Percentiles rank a stretch among this genome's conserved stretches.
Evolutionary conservation across 139 green algal genomes (phyloP).

Genomic region (Nannochloris sp.): DNA sequence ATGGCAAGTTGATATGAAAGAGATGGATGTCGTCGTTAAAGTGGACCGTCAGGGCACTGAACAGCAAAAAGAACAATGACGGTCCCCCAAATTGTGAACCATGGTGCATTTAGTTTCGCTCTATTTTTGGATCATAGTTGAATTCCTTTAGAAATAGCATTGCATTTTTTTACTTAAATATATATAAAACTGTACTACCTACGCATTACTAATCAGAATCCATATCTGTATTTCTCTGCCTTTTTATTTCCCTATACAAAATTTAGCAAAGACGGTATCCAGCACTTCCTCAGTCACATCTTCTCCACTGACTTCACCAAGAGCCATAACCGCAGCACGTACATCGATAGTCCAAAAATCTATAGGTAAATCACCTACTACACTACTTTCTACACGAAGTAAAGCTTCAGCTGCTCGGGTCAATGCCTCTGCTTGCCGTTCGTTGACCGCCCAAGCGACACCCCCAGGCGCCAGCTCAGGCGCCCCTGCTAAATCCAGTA

Average conservation of each 20-base stretch:
- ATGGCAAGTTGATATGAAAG: conserved; percentile 35
- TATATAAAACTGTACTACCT: too few relatives aligned
- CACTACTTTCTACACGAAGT: conserved; percentile 42
- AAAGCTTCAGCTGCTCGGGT: conserved; percentile 55
- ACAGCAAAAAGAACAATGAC: too few relatives aligned
- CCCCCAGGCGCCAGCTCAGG: conserved; percentile 52
- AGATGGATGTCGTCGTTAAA: too few relatives aligned
- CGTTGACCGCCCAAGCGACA: conserved; percentile 82
- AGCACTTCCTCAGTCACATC: conserved; percentile 78
- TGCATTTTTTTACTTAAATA: too few relatives aligned
- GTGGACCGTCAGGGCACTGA: too few relatives aligned
- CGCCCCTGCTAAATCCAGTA: conserved; percentile 26
- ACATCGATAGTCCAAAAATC: conserved; percentile 98
- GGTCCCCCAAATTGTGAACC: too few relatives aligned
- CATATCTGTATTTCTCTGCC: too few relatives aligned
- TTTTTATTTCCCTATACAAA: conserved; percentile 78
- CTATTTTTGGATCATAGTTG: too few relatives aligned
- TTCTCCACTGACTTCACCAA: conserved; percentile 86
- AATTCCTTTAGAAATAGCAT: too few relatives aligned
- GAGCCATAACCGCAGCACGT: conserved; percentile 64
- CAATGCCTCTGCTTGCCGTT: conserved; percentile 84
- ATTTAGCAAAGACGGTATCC: conserved; percentile 75
- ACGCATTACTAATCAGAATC: too few relatives aligned
- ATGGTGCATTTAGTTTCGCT: too few relatives aligned
- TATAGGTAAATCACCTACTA: conserved; percentile 62